Percentiles rank a stretch among this genome's conserved stretches.
phyloP scores from a whole-genome alignment of 345 rosid genomes.

The Salix udensis region DNA sequence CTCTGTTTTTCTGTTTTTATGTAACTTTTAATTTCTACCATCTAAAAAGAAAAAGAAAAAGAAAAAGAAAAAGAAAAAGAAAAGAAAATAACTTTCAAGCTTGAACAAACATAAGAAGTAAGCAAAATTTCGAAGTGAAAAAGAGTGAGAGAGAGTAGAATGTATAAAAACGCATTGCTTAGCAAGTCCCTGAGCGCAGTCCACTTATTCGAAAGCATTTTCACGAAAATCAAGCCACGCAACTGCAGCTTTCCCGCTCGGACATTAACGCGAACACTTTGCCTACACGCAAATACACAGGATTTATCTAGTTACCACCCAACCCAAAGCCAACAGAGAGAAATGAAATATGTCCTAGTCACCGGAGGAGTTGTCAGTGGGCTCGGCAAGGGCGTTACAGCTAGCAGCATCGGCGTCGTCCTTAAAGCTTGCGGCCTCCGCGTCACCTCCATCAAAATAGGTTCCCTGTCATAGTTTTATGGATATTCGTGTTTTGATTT shows the following conservation, averaged over 20 bases:
- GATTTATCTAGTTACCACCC: neutral
- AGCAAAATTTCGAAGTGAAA: neutral
- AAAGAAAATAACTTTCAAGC: neutral
- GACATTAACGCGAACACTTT: conserved; percentile 44
- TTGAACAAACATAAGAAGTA: neutral
- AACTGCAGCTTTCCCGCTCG: conserved; percentile 28
- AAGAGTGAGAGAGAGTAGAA: neutral
- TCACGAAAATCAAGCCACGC: neutral
- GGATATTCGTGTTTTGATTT: neutral
- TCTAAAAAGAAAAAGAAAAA: neutral
- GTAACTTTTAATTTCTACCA: neutral
- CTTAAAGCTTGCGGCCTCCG: conserved; percentile 93
- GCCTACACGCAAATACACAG: conserved; percentile 16
- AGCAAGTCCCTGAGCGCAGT: neutral
- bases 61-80: neutral
- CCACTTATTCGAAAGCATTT: conserved; percentile 7
- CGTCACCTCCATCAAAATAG: conserved; percentile 95
- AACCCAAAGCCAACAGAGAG: neutral
- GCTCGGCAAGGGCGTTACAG: conserved; percentile 95
- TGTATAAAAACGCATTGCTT: conserved; percentile 7
- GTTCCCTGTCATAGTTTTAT: conserved; percentile 22
- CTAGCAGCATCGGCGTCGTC: conserved; percentile 94
- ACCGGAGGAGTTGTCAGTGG: conserved; percentile 99
- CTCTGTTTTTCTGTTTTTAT: too few species aligned
- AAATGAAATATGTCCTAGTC: conserved; percentile 91